Evolutionary conservation across 2,329 filamentous ascomycete species (phyloP), one percentile per base, ranked within the genome.

Genomic region (Penicillium griseofulvum): DNA sequence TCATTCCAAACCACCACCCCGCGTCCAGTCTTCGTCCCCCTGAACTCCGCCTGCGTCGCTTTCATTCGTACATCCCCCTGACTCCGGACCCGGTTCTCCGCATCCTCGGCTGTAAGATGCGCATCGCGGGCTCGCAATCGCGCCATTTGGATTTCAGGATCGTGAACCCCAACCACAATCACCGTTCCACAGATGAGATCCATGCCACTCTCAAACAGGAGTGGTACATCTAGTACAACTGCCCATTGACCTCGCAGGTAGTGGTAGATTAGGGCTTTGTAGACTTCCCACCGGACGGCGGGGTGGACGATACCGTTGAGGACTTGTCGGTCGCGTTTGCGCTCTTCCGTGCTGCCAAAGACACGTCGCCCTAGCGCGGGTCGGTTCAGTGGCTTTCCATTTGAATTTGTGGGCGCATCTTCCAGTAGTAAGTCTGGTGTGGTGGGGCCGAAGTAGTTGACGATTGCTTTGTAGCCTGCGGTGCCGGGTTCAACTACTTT

Each of bases 1-100:
- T 97, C 93, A 75, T 99, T 99, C 90, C 90, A 94, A 24, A 99
- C 82, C 33, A 97, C 90, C 4, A 91, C 82, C 0, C 92, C 93
- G 45, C 81, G 82, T 7, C 77, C 79, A 39, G 71, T 67, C 4
- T 84, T 85, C 42, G 74, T 69, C 1, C 71, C 49, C 43, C 91
- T 79, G 44, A 82, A 85, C 74, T 88, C 80, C 57, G 87, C 90
- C 70, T 90, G 80, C 70, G 82, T 81, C 17, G 90, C 92, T 81
- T 97, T 97, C 65, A 89, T 84, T 61, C 85, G 80, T 57, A 97
- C 89, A 72, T 96, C 90, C 43, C 86, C 88, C 80, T 99, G 94
- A 69, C 91, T 95, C 59, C 81, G 78, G 5, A 99, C 91, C 17
- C 94, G 80, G 70, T 95, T 91, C 79, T 87, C 83, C 16, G 93